Base-by-base conservation (phyloP, 1,284 basidiomycete genomes). In the Microbotryum scabiosae region DNA sequence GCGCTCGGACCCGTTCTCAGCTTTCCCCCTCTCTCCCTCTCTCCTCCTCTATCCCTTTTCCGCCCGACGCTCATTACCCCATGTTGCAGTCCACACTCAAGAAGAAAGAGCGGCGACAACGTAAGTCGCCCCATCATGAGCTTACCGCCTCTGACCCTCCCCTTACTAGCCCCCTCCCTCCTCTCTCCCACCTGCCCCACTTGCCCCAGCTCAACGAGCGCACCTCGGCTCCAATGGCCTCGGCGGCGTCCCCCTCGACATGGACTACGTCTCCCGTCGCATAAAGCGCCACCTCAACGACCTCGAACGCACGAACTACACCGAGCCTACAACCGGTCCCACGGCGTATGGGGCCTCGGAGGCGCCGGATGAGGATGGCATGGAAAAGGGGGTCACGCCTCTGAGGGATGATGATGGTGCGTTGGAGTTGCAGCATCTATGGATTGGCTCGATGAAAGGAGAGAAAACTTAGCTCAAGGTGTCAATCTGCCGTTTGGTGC, bases 221-320 rank as follows among this genome's bases (percentile, higher is more conserved):
- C 36, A 41, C 0, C 36, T 41, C 12, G 36, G 36, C 16, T 12
- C 36, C 3, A 41, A 41, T 16, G 36, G 36, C 5, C 36, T 41
- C 2, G 36, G 36, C 16, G 36, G 36, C 36, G 36, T 41, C 36
- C 64, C 56, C 12, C 67, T 85, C 26, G 78, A 84, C 20, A 78
- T 82, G 2, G 85, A 87, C 60, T 74, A 85, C 48, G 79, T 89
- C 58, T 82, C 84, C 12, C 87, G 85, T 72, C 82, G 88, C 61
- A 85, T 82, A 21, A 84, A 82, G 74, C 77, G 83, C 52, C 86
- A 85, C 73, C 80, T 90, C 20, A 86, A 87, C 65, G 88, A 90
- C 72, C 83, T 90, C 52, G 87, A 90, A 79, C 87, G 87, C 69
- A 64, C 87, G 30, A 90, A 90, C 73, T 87, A 88, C 73, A 78